Evolutionary conservation across 441 rosid genomes (phyloP).

Genomic region (Pelargonium myrrhifolium): DNA sequence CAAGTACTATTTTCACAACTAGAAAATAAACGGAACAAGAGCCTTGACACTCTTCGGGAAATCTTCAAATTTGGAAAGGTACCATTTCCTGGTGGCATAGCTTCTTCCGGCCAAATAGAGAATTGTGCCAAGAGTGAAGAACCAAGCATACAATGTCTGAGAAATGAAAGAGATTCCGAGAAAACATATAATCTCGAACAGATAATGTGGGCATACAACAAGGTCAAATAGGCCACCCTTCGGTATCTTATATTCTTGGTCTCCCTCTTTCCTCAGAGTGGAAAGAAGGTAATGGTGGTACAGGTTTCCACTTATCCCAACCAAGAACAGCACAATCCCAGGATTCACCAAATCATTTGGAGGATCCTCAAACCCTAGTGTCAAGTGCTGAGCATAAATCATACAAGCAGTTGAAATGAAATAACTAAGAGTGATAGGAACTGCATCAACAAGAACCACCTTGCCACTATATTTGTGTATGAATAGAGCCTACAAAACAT

Average conservation of each 20-base stretch:
- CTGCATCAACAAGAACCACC: constrained; percentile 29
- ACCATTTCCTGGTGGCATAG: constrained; percentile 60
- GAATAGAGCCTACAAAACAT: constrained; percentile 39
- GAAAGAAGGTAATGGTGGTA: constrained; percentile 70
- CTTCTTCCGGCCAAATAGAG: constrained; percentile 53
- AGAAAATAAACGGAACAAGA: constrained; percentile 49
- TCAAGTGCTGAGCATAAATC: constrained; percentile 45
- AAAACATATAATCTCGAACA: constrained; percentile 57
- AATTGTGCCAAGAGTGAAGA: constrained; percentile 31
- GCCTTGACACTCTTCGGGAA: constrained; percentile 48
- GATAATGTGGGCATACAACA: constrained; percentile 64
- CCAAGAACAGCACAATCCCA: constrained; percentile 36
- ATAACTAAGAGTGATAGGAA: constrained; percentile 36
- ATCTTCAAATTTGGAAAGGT: constrained; percentile 54
- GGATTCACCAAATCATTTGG: constrained; percentile 33
- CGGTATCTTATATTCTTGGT: constrained; percentile 55
- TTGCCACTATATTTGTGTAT: constrained; percentile 62
- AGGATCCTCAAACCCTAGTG: constrained; percentile 37
- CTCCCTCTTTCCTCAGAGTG: constrained; percentile 36
- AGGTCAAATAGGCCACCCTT: constrained; percentile 51
- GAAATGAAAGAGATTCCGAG: constrained; percentile 47
- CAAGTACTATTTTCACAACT: constrained; percentile 12
- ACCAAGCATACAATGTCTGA: constrained; percentile 41
- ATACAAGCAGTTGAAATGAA: constrained; percentile 28
- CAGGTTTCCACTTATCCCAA: constrained; percentile 58